Percentiles rank a stretch among this genome's conserved stretches.
Evolutionary conservation across 257 asterid genomes (phyloP).

Genomic region (Orobanche coerulescens): DNA sequence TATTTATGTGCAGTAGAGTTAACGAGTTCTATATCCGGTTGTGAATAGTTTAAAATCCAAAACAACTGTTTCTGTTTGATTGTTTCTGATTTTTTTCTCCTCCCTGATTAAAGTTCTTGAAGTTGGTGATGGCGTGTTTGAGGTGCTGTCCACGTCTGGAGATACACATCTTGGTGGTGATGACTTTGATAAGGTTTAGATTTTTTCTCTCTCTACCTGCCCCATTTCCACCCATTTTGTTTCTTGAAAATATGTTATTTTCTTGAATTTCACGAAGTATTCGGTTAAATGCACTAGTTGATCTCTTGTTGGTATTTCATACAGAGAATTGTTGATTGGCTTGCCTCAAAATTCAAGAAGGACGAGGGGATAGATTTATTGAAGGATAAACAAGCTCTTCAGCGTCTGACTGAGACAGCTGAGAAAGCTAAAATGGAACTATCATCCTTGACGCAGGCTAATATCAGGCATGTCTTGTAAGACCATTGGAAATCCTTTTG

Average conservation of each 20-base stretch:
- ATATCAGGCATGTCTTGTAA: slow-evolving; percentile 46
- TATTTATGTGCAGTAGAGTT: background rate
- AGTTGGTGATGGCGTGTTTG: slow-evolving; percentile 90
- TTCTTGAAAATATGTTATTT: background rate
- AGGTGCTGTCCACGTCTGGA: slow-evolving; percentile 87
- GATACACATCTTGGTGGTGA: slow-evolving; percentile 96
- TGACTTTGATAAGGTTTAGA: slow-evolving; percentile 74
- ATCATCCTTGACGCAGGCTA: slow-evolving; percentile 76
- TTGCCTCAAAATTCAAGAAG: slow-evolving; percentile 62
- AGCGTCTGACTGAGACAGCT: slow-evolving; percentile 87
- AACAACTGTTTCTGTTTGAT: background rate
- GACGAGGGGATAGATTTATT: slow-evolving; percentile 80
- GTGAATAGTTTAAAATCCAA: background rate
- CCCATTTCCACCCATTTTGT: background rate
- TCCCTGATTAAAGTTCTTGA: slow-evolving; percentile 55
- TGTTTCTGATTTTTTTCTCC: background rate
- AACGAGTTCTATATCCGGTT: background rate
- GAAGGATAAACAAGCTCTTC: slow-evolving; percentile 95
- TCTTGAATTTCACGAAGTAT: background rate
- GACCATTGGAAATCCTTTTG: background rate
- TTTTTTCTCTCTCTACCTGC: background rate
- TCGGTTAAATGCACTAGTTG: background rate
- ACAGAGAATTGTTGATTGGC: slow-evolving; percentile 94
- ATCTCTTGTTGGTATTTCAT: slow-evolving; percentile 10
- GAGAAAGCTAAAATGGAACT: slow-evolving; percentile 96